Percentiles rank a stretch among this genome's conserved stretches.
Evolutionary conservation across 495 filamentous ascomycete genomes (phyloP).

Genomic region (Entonaema liquescens): DNA sequence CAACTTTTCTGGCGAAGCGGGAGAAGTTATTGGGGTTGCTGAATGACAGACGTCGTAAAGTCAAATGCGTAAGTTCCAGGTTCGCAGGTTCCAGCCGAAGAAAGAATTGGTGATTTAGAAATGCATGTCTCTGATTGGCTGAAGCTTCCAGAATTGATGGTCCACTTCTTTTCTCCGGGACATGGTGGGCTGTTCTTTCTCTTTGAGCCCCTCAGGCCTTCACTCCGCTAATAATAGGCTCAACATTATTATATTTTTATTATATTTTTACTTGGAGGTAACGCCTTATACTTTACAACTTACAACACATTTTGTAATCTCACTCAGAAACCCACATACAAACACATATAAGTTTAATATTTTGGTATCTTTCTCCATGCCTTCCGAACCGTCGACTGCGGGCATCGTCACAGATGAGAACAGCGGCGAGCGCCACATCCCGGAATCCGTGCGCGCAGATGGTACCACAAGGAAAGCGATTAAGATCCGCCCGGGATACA

Average conservation of each 20-base stretch:
- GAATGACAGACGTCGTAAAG: slow-evolving; percentile 17
- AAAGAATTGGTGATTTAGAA: slow-evolving; percentile 37
- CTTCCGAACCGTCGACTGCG: slow-evolving; percentile 60
- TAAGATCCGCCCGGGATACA: slow-evolving; percentile 90
- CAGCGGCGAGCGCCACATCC: slow-evolving; percentile 86
- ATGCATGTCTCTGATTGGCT: slow-evolving; percentile 49
- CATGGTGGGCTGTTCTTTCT: slow-evolving; percentile 23
- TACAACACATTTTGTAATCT: background rate
- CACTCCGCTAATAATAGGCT: background rate
- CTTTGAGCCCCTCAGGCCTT: background rate
- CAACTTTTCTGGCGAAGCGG: background rate
- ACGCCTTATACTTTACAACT: background rate
- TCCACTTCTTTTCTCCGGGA: slow-evolving; percentile 16
- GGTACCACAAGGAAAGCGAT: slow-evolving; percentile 91
- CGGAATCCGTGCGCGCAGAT: slow-evolving; percentile 84
- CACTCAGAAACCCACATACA: background rate
- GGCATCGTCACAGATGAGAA: slow-evolving; percentile 78
- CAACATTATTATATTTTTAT: background rate
- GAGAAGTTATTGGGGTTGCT: slow-evolving; percentile 6
- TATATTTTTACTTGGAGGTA: too few relatives aligned
- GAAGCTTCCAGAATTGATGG: slow-evolving; percentile 43
- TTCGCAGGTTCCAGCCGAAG: slow-evolving; percentile 33
- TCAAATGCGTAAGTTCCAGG: slow-evolving; percentile 16
- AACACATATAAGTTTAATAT: background rate
- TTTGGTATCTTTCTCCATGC: slow-evolving; percentile 48